These are phyloP conservation scores for Dothideomycetes sp. DNA, from an alignment of 2,329 filamentous ascomycete genomes.

Conservation along the genomic window DNA sequence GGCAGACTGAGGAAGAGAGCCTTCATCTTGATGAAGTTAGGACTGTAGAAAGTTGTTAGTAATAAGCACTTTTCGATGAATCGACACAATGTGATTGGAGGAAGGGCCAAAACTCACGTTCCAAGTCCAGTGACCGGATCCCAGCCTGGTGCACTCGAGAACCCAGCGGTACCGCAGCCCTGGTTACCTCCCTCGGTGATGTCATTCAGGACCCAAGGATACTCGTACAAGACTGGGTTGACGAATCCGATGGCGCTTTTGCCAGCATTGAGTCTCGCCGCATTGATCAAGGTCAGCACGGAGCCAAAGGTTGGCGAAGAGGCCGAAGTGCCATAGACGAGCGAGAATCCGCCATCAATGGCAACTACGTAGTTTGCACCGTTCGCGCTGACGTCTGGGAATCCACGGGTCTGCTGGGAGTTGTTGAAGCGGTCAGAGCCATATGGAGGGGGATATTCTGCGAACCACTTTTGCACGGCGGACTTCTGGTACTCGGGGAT, in stretches of 20 bases:
- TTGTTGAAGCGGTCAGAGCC: conserved; percentile 36
- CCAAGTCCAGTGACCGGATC: conserved; percentile 23
- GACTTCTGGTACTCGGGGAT: conserved; percentile 36
- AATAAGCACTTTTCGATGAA: not conserved
- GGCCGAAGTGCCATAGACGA: conserved; percentile 42
- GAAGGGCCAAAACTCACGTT: too few species aligned
- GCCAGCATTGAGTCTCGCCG: conserved; percentile 23
- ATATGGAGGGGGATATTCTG: conserved; percentile 30
- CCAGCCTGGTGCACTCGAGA: conserved; percentile 19
- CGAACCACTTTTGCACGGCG: conserved; percentile 30
- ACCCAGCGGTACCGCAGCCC: conserved; percentile 26
- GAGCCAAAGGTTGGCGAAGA: conserved; percentile 38
- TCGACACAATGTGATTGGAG: too few species aligned
- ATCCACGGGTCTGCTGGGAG: conserved; percentile 32
- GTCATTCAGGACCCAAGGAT: conserved; percentile 28
- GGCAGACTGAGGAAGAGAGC: not conserved
- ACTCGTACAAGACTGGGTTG: conserved; percentile 34
- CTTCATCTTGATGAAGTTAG: not conserved
- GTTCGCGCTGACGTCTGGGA: conserved; percentile 30
- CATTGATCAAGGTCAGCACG: conserved; percentile 37
- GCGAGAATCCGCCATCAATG: conserved; percentile 29
- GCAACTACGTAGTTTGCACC: conserved; percentile 22
- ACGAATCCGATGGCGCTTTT: conserved; percentile 31
- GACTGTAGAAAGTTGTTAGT: not conserved
- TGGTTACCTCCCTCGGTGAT: conserved; percentile 27